These are phyloP conservation scores for Sphagnum tenellum DNA, from an alignment of 225 moss, liverwort and hornwort genomes.

Conservation along the genomic window DNA sequence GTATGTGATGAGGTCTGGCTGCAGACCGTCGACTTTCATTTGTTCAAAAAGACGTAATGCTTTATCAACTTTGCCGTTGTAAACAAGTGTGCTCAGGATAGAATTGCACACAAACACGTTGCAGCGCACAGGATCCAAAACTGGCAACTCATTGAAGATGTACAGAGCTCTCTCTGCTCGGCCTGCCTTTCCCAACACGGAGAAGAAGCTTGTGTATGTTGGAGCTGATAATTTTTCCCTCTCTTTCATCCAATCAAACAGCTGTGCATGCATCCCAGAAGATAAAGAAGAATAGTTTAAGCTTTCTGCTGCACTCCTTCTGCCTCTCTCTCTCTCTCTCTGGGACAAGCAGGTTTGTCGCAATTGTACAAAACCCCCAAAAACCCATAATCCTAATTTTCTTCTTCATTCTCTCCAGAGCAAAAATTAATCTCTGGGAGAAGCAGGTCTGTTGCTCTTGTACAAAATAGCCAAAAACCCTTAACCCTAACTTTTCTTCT, in stretches of 20 bases:
- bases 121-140: conserved; percentile 35
- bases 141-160: conserved; percentile 40
- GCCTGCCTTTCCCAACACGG: conserved; percentile 59
- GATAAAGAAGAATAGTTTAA: background rate
- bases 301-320: too few species aligned
- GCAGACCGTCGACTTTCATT: conserved; percentile 56
- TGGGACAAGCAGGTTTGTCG: too few species aligned
- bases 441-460: too few species aligned
- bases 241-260: conserved; percentile 73
- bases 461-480: too few species aligned
- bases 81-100: conserved; percentile 54
- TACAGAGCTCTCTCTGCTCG: conserved; percentile 44
- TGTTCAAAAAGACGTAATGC: conserved; percentile 58
- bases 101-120: conserved; percentile 74
- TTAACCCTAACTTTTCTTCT: too few species aligned
- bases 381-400: too few species aligned
- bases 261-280: conserved; percentile 17
- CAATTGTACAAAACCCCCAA: too few species aligned
- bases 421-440: too few species aligned
- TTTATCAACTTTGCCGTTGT: conserved; percentile 64
- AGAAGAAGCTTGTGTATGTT: conserved; percentile 77
- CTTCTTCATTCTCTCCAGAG: too few species aligned
- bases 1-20: conserved; percentile 66
- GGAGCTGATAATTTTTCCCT: conserved; percentile 61
- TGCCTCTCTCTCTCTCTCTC: too few species aligned